Evolutionary conservation across 2,329 filamentous ascomycete genomes (phyloP), one percentile per base, ranked within the genome.

Genomic region (Fusarium aywerte): DNA sequence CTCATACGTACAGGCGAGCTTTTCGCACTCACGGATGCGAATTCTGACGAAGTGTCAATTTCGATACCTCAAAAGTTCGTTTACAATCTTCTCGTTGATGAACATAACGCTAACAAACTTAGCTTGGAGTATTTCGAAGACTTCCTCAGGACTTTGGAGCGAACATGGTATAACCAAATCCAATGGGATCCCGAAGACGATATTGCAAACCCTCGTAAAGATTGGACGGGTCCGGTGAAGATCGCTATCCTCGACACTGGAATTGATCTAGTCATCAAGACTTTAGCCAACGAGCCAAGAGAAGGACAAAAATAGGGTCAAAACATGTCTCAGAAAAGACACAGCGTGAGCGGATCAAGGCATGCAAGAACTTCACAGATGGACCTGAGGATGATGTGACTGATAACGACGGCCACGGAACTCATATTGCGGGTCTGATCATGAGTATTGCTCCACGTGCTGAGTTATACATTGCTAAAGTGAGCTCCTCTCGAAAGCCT

Each of bases 201-300:
- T 32, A 21, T 39, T 4, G 40, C 33, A 3, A 32, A 43, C 32
- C 40, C 43, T 21, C 27, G 50, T 4, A 40, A 35, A 31, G 45
- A 64, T 12, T 57, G 55, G 51, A 27, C 63, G 11, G 63, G 51
- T 16, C 63, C 63, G 23, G 63, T 66, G 5, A 64, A 61, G 38
- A 57, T 66, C 3, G 63, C 60, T 8, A 64, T 66, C 27, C 60
- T 66, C 6, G 63, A 66, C 36, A 64, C 63, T 11, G 63, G 63
- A n/a, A 64, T 66, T 16, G 63, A 61, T 31, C 32, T 64, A 18
- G 25, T 9, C 63, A 64, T 12, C 49, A 35, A 16, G 63, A 66
- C 38, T 66, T 63, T 29, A 11, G 9, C 9, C 42, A 45, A 15
- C 54, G 45, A 9, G 60, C 60, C 5, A 39, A 39, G n/a, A 58